Percentiles rank a stretch among this genome's conserved stretches.
phyloP scores from a whole-genome alignment of 2,329 filamentous ascomycete genomes.

The Pseudodiploospora longispora region DNA sequence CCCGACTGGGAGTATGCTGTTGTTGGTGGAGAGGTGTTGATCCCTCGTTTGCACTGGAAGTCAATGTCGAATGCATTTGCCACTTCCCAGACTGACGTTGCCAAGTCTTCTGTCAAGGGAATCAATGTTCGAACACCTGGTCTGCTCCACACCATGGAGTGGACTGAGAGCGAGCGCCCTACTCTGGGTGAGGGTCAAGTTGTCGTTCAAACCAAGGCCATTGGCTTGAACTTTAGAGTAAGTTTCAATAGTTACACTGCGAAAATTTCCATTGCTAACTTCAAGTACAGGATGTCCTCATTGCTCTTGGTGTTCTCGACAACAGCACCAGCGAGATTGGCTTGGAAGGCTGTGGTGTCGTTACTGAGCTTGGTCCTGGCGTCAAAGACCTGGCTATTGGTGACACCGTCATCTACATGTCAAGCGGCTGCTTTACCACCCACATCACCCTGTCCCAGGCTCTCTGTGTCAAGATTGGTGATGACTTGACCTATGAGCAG shows the following conservation, averaged over 20 bases:
- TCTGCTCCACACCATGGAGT: constrained; percentile 6
- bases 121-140: neutral
- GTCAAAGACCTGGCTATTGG: neutral
- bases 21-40: constrained; percentile 1
- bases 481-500: constrained; percentile 3
- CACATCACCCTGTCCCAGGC: neutral
- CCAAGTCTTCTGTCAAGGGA: neutral
- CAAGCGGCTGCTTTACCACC: neutral
- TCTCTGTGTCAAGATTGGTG: constrained; percentile 1
- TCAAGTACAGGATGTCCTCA: constrained; percentile 27
- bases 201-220: constrained; percentile 15
- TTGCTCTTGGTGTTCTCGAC: constrained; percentile 23
- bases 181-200: constrained; percentile 1
- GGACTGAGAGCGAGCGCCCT: neutral
- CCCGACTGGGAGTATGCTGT: constrained; percentile 7
- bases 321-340: constrained; percentile 14
- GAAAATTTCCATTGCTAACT: neutral
- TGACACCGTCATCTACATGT: constrained; percentile 1
- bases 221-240: constrained; percentile 16
- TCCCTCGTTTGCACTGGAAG: constrained; percentile 8
- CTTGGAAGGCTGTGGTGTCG: constrained; percentile 21
- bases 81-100: neutral
- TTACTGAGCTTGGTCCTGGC: constrained; percentile 13
- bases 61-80: constrained; percentile 3
- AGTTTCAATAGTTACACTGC: neutral